A percentile compares a stretch with the other conserved stretches of the same genome.
Conservation (phyloP, 2,329 filamentous ascomycete genomes). For the Pseudocercospora cruenta region DNA sequence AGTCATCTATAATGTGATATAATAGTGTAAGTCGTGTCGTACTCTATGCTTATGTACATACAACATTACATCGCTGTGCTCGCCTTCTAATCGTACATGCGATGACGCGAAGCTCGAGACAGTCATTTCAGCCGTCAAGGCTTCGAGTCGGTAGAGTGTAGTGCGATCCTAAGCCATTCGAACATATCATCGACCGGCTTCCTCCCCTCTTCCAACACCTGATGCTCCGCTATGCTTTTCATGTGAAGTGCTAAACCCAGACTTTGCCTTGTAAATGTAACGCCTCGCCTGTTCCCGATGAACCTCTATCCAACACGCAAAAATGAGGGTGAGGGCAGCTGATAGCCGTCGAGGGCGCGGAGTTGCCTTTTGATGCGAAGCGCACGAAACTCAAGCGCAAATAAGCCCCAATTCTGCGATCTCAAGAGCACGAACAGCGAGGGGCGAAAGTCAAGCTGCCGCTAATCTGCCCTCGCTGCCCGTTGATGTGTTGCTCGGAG, state of each 20-base stretch:
- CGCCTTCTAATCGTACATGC: slow-evolving; percentile 2
- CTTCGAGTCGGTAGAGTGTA: slow-evolving; percentile 17
- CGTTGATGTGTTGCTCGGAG: slow-evolving; percentile 35
- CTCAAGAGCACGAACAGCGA: slow-evolving; percentile 25
- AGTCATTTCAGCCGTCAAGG: background rate
- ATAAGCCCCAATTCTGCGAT: slow-evolving; percentile 30
- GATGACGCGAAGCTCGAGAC: slow-evolving; percentile 4
- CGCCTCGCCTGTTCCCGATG: slow-evolving; percentile 9
- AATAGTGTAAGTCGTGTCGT: background rate
- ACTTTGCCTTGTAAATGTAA: background rate
- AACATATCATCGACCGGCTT: background rate
- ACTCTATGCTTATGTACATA: slow-evolving; percentile 17
- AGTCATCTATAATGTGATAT: background rate
- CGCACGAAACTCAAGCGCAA: slow-evolving; percentile 19
- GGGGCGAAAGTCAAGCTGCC: slow-evolving; percentile 27
- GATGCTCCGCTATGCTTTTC: slow-evolving; percentile 3
- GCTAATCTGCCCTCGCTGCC: slow-evolving; percentile 39
- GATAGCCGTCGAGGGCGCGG: slow-evolving; percentile 5
- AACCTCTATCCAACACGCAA: slow-evolving; percentile 7
- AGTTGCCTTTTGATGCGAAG: slow-evolving; percentile 8
- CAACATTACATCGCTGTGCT: slow-evolving; percentile 13
- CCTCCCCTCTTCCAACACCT: background rate
- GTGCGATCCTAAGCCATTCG: slow-evolving; percentile 1
- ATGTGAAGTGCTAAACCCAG: background rate
- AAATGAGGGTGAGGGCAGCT: slow-evolving; percentile 10